These are phyloP conservation scores for Pichia sp. DNA, from an alignment of 1,139 yeast genomes.

Conservation along the genomic window DNA sequence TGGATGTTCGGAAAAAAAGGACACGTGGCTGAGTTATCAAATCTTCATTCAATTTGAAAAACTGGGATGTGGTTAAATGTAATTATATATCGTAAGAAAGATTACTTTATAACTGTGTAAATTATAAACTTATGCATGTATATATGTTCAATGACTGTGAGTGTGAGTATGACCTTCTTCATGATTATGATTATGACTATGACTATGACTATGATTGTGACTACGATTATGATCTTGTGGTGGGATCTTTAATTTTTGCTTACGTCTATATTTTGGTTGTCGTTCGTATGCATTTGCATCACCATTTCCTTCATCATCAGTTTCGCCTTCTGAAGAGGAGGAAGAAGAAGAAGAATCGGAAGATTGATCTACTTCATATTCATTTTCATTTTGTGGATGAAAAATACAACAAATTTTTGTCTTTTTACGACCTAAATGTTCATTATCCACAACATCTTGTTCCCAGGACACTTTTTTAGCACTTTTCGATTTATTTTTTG, in stretches of 20 bases:
- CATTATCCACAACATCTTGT: constrained; percentile 84
- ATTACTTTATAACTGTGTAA: no score
- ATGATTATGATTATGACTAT: constrained; percentile 6
- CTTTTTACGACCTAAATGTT: constrained; percentile 77
- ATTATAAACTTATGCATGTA: background rate
- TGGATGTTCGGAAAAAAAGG: no score
- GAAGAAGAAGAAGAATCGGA: constrained; percentile 30
- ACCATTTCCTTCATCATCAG: constrained; percentile 18
- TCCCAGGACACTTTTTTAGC: constrained; percentile 67
- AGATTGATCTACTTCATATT: constrained; percentile 35
- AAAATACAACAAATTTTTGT: constrained; percentile 94
- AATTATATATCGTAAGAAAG: no score
- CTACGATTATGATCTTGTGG: background rate
- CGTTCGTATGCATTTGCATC: constrained; percentile 69
- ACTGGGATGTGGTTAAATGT: no score
- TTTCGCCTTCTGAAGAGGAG: constrained; percentile 30
- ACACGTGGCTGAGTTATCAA: no score
- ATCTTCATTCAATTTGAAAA: no score
- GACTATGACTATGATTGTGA: constrained; percentile 15
- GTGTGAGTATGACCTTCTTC: background rate
- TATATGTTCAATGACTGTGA: constrained; percentile 3
- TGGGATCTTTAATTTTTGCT: constrained; percentile 13
- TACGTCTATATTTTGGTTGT: constrained; percentile 56
- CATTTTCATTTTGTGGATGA: constrained; percentile 75
- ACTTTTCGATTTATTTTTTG: constrained; percentile 15